Evolutionary conservation across 495 filamentous ascomycete genomes (phyloP).

Genomic region (Parmelia sp.): DNA sequence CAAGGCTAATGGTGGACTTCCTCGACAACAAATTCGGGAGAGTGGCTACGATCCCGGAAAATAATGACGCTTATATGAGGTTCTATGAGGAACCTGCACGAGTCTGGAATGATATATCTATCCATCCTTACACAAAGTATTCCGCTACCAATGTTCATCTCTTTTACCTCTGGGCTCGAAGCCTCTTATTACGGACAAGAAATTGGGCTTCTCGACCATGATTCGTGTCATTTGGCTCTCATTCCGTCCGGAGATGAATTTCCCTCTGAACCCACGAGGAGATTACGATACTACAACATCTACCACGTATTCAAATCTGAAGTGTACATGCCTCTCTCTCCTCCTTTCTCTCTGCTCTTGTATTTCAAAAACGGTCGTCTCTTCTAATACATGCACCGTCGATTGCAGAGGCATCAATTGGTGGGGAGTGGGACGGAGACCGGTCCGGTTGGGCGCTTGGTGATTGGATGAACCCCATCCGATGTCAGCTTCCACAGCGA

Average conservation of each 20-base stretch:
- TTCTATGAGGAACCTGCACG: no score
- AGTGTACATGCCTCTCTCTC: conserved; percentile 27
- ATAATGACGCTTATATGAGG: no score
- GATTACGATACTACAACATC: conserved; percentile 15
- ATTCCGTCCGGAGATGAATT: conserved; percentile 45
- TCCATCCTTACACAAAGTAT: neutral
- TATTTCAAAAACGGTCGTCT: neutral
- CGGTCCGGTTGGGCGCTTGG: neutral
- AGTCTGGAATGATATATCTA: neutral
- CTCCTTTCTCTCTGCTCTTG: neutral
- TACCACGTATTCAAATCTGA: conserved; percentile 30
- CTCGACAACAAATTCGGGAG: conserved; percentile 49
- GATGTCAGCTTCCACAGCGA: neutral
- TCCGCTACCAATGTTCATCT: neutral
- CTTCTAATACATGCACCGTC: neutral
- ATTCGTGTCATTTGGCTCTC: conserved; percentile 44
- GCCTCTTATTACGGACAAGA: conserved; percentile 35
- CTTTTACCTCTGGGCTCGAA: neutral
- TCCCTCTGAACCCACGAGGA: conserved; percentile 32
- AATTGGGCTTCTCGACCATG: conserved; percentile 44
- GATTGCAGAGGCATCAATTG: neutral
- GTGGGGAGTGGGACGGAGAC: neutral
- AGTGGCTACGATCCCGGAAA: conserved; percentile 46
- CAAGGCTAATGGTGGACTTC: conserved; percentile 40
- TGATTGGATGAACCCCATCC: conserved; percentile 2